These are phyloP conservation scores for Centrapalus pauciflorus DNA, from an alignment of 129 eudicot species.

Conservation along the genomic window DNA sequence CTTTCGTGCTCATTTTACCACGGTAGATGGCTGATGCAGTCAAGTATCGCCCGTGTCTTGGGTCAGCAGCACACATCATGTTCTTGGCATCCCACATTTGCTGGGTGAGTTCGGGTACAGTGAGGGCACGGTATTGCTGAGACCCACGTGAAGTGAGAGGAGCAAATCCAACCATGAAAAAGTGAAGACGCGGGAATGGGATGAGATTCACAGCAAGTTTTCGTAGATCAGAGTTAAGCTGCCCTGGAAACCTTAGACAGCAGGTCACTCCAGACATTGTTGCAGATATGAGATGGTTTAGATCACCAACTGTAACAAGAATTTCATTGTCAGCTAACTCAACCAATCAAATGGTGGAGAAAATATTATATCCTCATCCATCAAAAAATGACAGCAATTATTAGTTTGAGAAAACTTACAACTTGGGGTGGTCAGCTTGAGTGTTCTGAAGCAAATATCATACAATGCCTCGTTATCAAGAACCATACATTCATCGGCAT, in stretches of 20 bases:
- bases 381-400: not conserved
- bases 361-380: not conserved
- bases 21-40: constrained; percentile 78
- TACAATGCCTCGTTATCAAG: constrained; percentile 42
- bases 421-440: constrained; percentile 42
- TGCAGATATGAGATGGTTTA: constrained; percentile 61
- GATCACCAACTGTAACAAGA: constrained; percentile 52
- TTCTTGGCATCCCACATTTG: constrained; percentile 84
- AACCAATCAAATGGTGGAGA: too few relatives aligned
- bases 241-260: constrained; percentile 61
- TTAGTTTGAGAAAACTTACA: constrained; percentile 13
- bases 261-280: constrained; percentile 73
- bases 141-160: constrained; percentile 68
- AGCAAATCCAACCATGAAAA: constrained; percentile 69
- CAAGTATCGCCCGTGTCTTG: constrained; percentile 63
- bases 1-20: constrained; percentile 78
- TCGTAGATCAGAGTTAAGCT: constrained; percentile 56
- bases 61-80: constrained; percentile 89
- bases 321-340: not conserved
- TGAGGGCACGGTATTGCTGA: constrained; percentile 56
- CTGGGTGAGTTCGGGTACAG: constrained; percentile 71
- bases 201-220: constrained; percentile 61
- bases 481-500: constrained; percentile 44
- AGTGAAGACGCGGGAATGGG: constrained; percentile 69
- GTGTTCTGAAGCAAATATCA: constrained; percentile 42